phyloP scores from a whole-genome alignment of 768 basidiomycete species.

The Boletus bicolor region DNA sequence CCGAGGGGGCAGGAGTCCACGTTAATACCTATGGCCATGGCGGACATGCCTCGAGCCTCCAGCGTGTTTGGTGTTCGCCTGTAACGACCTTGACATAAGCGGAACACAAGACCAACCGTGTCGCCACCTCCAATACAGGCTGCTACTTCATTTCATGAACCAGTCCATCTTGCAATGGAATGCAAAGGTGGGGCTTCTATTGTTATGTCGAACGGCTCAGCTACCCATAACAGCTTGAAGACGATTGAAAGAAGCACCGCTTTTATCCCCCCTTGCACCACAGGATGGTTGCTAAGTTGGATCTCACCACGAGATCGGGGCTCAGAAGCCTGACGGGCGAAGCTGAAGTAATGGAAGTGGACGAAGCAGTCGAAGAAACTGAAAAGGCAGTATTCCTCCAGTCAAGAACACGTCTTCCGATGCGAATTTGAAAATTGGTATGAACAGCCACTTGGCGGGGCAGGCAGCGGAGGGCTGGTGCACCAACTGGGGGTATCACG shows the following conservation, averaged over 20 bases:
- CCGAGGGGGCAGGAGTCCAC: background rate
- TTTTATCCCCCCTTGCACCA: background rate
- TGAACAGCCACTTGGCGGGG: no score
- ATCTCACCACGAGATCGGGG: background rate
- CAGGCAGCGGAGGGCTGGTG: no score
- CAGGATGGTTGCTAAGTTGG: no score
- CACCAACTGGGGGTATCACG: no score
- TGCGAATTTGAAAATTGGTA: background rate
- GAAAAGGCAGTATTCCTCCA: background rate
- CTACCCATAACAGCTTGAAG: background rate
- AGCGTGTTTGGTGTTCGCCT: background rate
- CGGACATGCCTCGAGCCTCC: slow-evolving; percentile 4
- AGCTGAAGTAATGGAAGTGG: slow-evolving; percentile 4
- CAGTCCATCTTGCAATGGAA: background rate
- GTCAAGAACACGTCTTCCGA: background rate
- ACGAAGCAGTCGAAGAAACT: background rate
- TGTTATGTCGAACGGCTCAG: background rate
- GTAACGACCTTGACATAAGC: no score
- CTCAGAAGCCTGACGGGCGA: background rate
- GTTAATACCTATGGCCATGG: background rate
- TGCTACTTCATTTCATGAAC: background rate
- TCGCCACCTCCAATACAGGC: background rate
- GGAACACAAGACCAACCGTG: background rate
- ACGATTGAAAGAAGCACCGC: background rate
- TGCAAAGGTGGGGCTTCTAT: background rate